Evolutionary conservation across 441 rosid species (phyloP), one percentile per base, ranked within the genome.

Genomic region (Melastoma candidum): DNA sequence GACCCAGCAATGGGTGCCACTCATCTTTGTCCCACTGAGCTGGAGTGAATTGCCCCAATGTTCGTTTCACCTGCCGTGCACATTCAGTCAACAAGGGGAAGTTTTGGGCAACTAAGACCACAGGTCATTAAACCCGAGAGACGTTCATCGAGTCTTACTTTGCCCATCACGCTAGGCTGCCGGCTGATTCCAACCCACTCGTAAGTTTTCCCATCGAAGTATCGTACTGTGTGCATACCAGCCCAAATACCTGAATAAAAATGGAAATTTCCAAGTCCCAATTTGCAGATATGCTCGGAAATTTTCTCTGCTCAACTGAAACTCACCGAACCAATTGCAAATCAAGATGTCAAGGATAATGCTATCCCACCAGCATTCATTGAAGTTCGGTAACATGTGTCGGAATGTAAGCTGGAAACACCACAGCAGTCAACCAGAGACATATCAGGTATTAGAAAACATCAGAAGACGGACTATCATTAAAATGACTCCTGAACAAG

Each of bases 331-430:
- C 96, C 97, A 90, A 71, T 94, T 94, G 81, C 99, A 94, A 58
- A 86, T 83, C 69, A 90, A 64, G 61, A 94, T 90, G 70, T 94
- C 97, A 58, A 94, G 95, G 77, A 94, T 61, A 65, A 94, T 83
- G 75, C 99, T 87, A 72, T 94, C 99, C 97, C 99, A 94, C 99
- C 99, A 94, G 86, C 99, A 94, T 63, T 94, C 99, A 49, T 85
- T 94, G 83, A 94, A 94, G 77, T 94, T 94, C n/a, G 99, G 97
- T 61, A 94, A 71, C 97, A 94, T 94, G 90, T 94, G 73, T 94
- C 90, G 86, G 68, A 90, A 94, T 39, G 96, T 94, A 53, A 87
- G 75, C 99, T 94, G 92, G 63, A 66, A 71, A 29, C 36, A 29
- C 36, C 36, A 29, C 36, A 29, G 36, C 36, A 29, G 36, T 29